Conservation (phyloP, 352 stramenopile genomes). For the Phytophthora capsici region DNA sequence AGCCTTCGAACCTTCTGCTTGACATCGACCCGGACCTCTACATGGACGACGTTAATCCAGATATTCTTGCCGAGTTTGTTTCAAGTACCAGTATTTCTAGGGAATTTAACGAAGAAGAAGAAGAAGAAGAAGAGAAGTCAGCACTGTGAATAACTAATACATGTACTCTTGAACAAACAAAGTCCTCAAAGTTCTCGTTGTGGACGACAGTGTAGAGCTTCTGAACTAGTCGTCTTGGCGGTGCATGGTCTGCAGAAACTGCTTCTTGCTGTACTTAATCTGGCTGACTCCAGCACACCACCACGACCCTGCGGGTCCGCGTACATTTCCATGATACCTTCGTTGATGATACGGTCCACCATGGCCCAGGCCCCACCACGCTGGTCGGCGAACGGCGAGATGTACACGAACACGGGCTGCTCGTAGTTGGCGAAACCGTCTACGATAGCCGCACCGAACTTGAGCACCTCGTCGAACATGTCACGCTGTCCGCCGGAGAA, state of each 20-base stretch:
- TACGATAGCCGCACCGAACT: slow-evolving; percentile 99
- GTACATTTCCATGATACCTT: slow-evolving; percentile 98
- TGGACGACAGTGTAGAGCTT: no score
- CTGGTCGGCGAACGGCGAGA: slow-evolving; percentile 98
- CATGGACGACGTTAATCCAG: not conserved
- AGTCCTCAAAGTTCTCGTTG: no score
- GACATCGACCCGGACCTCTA: slow-evolving; percentile 3
- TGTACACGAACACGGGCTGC: slow-evolving; percentile 99
- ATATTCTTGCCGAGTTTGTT: not conserved
- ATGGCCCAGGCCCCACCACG: slow-evolving; percentile 99
- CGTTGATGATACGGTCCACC: slow-evolving; percentile 99
- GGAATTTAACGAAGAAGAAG: not conserved
- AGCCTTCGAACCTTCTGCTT: slow-evolving; percentile 6
- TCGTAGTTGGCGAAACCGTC: slow-evolving; percentile 98
- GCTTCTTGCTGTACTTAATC: not conserved
- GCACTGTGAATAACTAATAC: not conserved
- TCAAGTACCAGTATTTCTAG: not conserved
- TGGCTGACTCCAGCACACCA: no score
- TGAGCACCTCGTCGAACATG: slow-evolving; percentile 99
- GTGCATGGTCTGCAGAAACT: no score
- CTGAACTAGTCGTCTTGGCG: no score
- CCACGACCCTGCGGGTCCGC: no score
- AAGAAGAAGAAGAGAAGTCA: not conserved
- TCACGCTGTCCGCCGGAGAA: slow-evolving; percentile 99
- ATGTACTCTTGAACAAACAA: not conserved